Conservation (phyloP, 257 asterid genomes). For the Jacaranda copaia region DNA sequence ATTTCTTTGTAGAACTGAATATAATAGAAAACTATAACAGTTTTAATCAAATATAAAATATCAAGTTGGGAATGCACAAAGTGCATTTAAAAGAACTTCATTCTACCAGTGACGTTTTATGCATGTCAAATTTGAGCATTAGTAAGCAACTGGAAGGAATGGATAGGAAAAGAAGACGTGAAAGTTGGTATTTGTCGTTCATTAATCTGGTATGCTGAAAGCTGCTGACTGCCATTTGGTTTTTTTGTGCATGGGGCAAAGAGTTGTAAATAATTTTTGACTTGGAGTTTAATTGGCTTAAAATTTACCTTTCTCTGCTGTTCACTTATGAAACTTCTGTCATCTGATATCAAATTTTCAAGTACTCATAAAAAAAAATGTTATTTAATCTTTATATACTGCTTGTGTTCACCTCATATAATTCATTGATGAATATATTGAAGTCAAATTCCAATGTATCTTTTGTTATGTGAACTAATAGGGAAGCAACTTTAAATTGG, state of each 20-base stretch:
- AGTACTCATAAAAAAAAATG: not conserved
- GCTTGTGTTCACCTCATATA: not conserved
- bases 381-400: not conserved
- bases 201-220: not conserved
- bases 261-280: not conserved
- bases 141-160: not conserved
- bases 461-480: conserved; percentile 42
- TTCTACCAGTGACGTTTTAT: not conserved
- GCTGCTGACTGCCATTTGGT: not conserved
- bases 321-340: not conserved
- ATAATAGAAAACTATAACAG: not conserved
- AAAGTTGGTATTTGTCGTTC: not conserved
- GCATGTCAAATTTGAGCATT: not conserved
- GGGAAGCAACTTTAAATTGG: conserved; percentile 92
- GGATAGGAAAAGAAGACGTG: not conserved
- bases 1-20: not conserved
- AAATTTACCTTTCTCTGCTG: not conserved
- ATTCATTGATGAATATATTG: conserved; percentile 7
- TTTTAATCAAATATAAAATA: not conserved
- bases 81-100: conserved; percentile 19
- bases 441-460: conserved; percentile 17
- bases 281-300: not conserved
- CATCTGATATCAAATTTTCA: not conserved
- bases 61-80: not conserved
- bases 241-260: not conserved